Evolutionary conservation across 805 yeast species (phyloP).

Genomic region (Ogataea pilisensis): DNA sequence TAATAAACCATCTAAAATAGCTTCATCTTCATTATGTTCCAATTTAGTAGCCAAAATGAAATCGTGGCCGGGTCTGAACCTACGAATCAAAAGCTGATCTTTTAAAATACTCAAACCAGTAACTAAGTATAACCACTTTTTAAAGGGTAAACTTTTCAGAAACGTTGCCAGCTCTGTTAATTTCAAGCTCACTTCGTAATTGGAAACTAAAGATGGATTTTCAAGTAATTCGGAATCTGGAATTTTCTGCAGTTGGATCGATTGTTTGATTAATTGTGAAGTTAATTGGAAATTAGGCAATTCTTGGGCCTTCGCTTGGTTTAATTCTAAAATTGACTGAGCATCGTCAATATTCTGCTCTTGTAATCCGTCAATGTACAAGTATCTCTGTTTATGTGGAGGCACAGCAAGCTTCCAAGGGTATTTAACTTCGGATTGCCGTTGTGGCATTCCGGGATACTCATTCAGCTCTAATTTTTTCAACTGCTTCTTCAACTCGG

Average conservation of each 20-base stretch:
- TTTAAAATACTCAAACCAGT: slow-evolving; percentile 61
- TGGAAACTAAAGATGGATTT: slow-evolving; percentile 16
- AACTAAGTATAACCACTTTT: slow-evolving; percentile 61
- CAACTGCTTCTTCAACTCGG: slow-evolving; percentile 40
- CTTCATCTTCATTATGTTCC: slow-evolving; percentile 31
- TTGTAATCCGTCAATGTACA: slow-evolving; percentile 71
- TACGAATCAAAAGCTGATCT: slow-evolving; percentile 68
- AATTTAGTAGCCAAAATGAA: slow-evolving; percentile 78
- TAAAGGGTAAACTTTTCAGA: slow-evolving; percentile 57
- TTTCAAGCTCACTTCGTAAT: slow-evolving; percentile 24
- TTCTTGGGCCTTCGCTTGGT: slow-evolving; percentile 39
- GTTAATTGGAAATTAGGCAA: slow-evolving; percentile 47
- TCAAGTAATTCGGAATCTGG: slow-evolving; percentile 5
- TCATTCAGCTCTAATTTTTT: slow-evolving; percentile 58
- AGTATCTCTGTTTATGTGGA: slow-evolving; percentile 85
- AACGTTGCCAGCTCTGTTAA: slow-evolving; percentile 55
- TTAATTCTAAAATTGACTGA: slow-evolving; percentile 29
- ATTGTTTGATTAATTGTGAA: slow-evolving; percentile 9
- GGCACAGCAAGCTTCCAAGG: slow-evolving; percentile 95
- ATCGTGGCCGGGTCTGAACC: slow-evolving; percentile 94
- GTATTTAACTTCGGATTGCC: slow-evolving; percentile 45
- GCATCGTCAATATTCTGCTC: slow-evolving; percentile 31
- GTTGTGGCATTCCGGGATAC: slow-evolving; percentile 48
- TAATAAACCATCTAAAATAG: slow-evolving; percentile 47
- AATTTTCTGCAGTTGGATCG: slow-evolving; percentile 9